Evolutionary conservation across 495 filamentous ascomycete species (phyloP), one percentile per base, ranked within the genome.

Genomic region (Hypoxylon trugodes): DNA sequence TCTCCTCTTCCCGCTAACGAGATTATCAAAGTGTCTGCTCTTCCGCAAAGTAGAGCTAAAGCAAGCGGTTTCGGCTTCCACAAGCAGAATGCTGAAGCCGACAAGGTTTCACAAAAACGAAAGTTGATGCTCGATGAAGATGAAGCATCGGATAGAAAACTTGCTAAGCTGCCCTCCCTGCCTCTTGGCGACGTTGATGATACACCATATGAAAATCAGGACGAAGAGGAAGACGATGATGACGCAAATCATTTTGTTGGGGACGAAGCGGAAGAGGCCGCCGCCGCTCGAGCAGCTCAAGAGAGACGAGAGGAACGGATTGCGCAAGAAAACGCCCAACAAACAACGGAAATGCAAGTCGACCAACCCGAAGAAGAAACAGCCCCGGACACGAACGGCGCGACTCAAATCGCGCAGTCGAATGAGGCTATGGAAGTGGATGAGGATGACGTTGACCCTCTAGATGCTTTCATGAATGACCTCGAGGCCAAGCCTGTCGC

Each of bases 391-490:
- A 48, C 64, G 5, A 69, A 72, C 32, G 69, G 61, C 2, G 32
- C 53, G 16, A 12, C 54, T 12, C 61, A 70, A 38, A 46, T 48
- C 1, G 60, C 42, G 24, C 38, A 54, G 15, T 51, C 70, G 12
- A 70, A 69, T 13, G 78, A 86, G 50, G 56, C 72, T 32, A 66
- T 68, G 66, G 61, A 71, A 52, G 43, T 70, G 35, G 42, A 86
- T 82, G 87, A 87, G 35, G 93, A 94, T 24, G 93, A 96, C 16
- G 74, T 91, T 49, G 95, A 99, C 74, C 93, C 95, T 19, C 81
- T 99, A 26, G 95, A 99, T 77, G 94, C 93, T 7, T 99, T 93
- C 77, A 98, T 99, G 95, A 88, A 87, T 42, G 87, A 83, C 40
- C 84, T 98, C 21, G 84, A 79, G 18, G 72, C 76, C 6, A 83